Evolutionary conservation across 1,139 yeast genomes (phyloP).

Genomic region (Saccharomyces uvarum): DNA sequence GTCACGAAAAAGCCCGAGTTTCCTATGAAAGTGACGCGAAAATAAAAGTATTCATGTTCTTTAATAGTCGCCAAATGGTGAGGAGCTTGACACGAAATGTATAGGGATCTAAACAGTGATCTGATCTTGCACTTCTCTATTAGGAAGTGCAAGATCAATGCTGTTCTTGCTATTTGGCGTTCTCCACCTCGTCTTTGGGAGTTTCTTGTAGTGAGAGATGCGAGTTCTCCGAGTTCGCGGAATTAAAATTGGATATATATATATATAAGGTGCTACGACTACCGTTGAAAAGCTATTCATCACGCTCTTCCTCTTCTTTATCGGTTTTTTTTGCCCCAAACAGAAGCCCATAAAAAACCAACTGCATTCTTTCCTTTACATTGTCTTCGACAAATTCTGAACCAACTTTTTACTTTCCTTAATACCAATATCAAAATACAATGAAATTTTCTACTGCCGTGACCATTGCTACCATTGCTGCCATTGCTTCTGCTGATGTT

Average conservation of each 20-base stretch:
- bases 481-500: conserved; percentile 8
- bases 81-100: background rate
- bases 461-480: conserved; percentile 11
- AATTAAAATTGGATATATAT: background rate
- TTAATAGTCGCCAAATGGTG: background rate
- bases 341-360: background rate
- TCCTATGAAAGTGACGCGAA: background rate
- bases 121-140: background rate
- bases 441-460: conserved; percentile 22
- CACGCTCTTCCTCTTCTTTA: background rate
- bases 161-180: background rate
- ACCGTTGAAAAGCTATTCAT: background rate
- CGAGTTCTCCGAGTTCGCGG: background rate
- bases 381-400: background rate
- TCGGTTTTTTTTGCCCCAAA: background rate
- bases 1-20: background rate
- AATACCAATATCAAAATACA: conserved; percentile 2
- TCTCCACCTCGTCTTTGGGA: background rate
- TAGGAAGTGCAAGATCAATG: background rate
- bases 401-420: conserved; percentile 4
- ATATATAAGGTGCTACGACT: background rate
- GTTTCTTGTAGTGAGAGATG: background rate
- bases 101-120: background rate
- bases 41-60: background rate
- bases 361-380: background rate